These are phyloP conservation scores for Eucalyptus sp. DNA, from an alignment of 345 rosid genomes.

Conservation along the genomic window DNA sequence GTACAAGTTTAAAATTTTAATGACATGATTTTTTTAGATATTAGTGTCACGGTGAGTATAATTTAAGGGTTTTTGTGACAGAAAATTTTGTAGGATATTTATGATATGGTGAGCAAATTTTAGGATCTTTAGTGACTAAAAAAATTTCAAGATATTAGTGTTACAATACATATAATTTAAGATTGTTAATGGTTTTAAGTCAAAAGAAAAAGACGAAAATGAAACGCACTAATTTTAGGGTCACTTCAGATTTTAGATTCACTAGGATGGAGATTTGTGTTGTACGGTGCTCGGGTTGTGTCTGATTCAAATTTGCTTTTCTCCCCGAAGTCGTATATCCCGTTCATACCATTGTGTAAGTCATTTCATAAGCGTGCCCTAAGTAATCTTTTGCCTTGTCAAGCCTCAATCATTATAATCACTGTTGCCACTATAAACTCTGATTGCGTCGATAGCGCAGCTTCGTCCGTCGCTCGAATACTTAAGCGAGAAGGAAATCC, in stretches of 20 bases:
- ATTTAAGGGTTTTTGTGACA: background rate
- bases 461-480: background rate
- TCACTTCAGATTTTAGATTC: background rate
- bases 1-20: background rate
- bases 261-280: rapidly evolving
- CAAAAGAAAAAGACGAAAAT: background rate
- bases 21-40: background rate
- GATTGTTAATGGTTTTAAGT: background rate
- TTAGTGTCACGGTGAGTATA: background rate
- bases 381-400: background rate
- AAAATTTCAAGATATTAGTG: background rate
- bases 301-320: background rate
- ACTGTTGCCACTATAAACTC: background rate
- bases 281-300: background rate
- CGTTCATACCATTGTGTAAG: background rate
- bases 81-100: background rate
- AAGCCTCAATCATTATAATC: background rate
- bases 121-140: background rate
- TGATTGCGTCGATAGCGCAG: background rate
- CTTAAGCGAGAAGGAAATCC: background rate
- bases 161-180: background rate
- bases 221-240: background rate
- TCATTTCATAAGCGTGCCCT: background rate
- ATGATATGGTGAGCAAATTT: background rate
- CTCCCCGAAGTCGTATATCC: background rate